Evolutionary conservation across 2,329 filamentous ascomycete species (phyloP), one percentile per base, ranked within the genome.

Genomic region (Chalara sp.): DNA sequence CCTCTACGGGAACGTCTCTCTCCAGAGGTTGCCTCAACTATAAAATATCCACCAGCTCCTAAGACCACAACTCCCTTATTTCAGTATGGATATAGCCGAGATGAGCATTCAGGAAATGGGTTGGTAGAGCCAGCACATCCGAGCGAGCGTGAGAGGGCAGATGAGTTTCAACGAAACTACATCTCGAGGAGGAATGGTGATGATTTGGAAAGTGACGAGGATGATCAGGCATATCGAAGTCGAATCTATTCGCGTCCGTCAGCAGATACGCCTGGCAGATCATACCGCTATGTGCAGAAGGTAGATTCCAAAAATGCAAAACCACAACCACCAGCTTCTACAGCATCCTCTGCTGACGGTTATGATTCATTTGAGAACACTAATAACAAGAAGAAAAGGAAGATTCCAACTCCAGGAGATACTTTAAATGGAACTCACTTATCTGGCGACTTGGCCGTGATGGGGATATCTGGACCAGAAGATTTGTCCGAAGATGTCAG

Each of bases 331-430:
- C 78, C 84, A 46, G 78, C 78, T 42, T 89, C 88, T 10, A 83
- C 84, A 29, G 77, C 80, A 5, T 86, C 84, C 5, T 86, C 85
- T 3, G 73, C 81, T 8, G 92, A 97, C 66, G 90, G 91, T 11
- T 97, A 97, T 67, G 93, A 99, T 68, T 93, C 89, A 6, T 95
- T 96, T 62, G 93, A 99, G 69, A 97, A 97, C 63, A 95, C 89
- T 35, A 97, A 96, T 68, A 99, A 99, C 67, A 99, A 99, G 71
- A 99, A 97, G 75, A 97, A 99, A 70, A 81, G 93, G 59, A 99
- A 99, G 71, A 97, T 99, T 37, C 93, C 93, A 0, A 90, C 90
- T 0, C 89, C 89, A 7, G 87, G 88, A 13, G 87, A 88, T 61
- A 75, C 83, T 11, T 79, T 68, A 4, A 67, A 66, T 48, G 63